phyloP scores from a whole-genome alignment of 2,329 filamentous ascomycete species.

The Alternaria postmessia region DNA sequence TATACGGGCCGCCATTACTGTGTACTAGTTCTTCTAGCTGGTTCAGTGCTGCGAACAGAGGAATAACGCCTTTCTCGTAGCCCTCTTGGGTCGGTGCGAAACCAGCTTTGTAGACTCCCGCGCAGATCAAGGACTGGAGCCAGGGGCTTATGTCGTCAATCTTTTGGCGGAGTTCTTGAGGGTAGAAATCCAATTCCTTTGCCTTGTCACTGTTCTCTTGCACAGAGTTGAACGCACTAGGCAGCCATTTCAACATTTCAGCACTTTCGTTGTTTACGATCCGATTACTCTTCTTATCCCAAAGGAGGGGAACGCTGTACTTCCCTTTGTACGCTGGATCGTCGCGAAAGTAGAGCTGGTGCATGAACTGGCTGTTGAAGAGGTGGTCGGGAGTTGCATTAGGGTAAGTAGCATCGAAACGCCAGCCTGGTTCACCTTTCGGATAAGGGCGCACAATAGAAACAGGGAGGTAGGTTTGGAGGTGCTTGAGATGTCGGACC shows the following conservation, averaged over 20 bases:
- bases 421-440: conserved; percentile 70
- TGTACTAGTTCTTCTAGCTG: conserved; percentile 61
- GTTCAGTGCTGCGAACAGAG: conserved; percentile 68
- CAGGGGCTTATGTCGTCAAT: conserved; percentile 64
- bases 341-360: conserved; percentile 69
- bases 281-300: conserved; percentile 65
- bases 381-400: conserved; percentile 68
- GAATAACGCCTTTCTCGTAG: conserved; percentile 64
- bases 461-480: conserved; percentile 62
- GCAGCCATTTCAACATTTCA: conserved; percentile 66
- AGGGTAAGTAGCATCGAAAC: conserved; percentile 65
- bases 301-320: conserved; percentile 68
- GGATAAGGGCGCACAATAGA: conserved; percentile 71
- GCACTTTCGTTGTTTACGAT: conserved; percentile 69
- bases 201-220: conserved; percentile 50
- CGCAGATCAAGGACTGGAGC: conserved; percentile 66
- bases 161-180: conserved; percentile 53
- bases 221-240: conserved; percentile 63
- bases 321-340: conserved; percentile 67
- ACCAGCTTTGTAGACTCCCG: conserved; percentile 69
- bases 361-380: conserved; percentile 66
- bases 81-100: conserved; percentile 64
- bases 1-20: conserved; percentile 61
- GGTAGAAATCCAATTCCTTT: conserved; percentile 62
- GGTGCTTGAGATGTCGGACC: conserved; percentile 65